These are phyloP conservation scores for Phaeosphaeria sp. DNA, from an alignment of 2,329 filamentous ascomycete species.

Conservation along the genomic window DNA sequence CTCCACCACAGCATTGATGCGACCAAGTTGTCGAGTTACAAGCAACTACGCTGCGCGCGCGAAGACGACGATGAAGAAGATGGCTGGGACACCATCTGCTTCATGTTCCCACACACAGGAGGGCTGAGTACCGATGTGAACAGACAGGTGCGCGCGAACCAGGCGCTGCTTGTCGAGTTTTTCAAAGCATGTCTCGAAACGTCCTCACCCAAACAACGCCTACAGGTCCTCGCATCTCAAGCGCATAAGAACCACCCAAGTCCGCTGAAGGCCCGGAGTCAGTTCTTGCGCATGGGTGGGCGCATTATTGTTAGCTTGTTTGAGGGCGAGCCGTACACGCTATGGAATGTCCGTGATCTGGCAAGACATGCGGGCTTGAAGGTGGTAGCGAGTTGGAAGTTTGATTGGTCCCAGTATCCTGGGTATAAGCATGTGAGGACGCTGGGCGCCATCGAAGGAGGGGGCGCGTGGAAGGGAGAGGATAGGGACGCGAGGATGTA, in stretches of 20 bases:
- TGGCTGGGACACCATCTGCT: conserved; percentile 79
- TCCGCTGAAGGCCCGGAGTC: conserved; percentile 1
- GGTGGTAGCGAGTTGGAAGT: conserved; percentile 73
- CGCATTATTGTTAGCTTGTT: conserved; percentile 84
- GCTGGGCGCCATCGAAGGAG: conserved; percentile 62
- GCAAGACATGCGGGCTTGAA: conserved; percentile 77
- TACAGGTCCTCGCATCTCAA: conserved; percentile 20
- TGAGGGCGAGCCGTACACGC: conserved; percentile 89
- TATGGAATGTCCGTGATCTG: conserved; percentile 93
- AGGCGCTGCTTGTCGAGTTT: conserved; percentile 40
- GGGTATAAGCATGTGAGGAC: conserved; percentile 78
- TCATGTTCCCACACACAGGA: conserved; percentile 97
- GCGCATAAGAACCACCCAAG: conserved; percentile 32
- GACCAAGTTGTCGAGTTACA: conserved; percentile 55
- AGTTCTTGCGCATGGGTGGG: conserved; percentile 60
- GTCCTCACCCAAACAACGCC: conserved; percentile 14
- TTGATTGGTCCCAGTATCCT: conserved; percentile 71
- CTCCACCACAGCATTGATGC: conserved; percentile 69
- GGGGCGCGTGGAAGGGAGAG: conserved; percentile 58
- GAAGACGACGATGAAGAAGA: conserved; percentile 26
- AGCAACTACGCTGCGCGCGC: conserved; percentile 27
- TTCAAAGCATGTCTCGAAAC: conserved; percentile 38
- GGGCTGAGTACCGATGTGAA: conserved; percentile 93
- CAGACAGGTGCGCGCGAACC: conserved; percentile 87
- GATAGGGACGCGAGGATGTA: conserved; percentile 55